Conservation (phyloP, 2,329 filamentous ascomycete genomes). For the Xylaria sp. region DNA sequence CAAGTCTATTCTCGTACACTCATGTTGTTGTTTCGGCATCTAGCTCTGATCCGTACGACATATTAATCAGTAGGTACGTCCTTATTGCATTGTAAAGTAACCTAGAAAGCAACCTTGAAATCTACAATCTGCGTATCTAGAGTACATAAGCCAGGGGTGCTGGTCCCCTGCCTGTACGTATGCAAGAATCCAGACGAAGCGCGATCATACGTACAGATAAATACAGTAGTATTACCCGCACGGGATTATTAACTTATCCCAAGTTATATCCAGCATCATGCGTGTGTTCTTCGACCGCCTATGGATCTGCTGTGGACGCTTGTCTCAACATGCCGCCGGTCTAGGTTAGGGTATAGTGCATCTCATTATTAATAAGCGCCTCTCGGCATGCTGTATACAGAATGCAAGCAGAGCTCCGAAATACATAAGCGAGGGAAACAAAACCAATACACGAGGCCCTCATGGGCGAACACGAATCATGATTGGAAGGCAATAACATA, state of each 20-base stretch:
- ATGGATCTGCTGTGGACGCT: slow-evolving; percentile 1
- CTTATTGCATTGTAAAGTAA: too few species aligned
- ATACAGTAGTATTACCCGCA: background rate
- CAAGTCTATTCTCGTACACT: background rate
- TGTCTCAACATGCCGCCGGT: slow-evolving; percentile 18
- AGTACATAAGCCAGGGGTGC: background rate
- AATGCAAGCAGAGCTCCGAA: slow-evolving; percentile 3
- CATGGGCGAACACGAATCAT: background rate
- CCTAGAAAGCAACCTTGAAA: too few species aligned
- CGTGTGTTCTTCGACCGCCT: slow-evolving; percentile 6
- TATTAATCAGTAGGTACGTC: too few species aligned
- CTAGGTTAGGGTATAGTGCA: slow-evolving; percentile 4
- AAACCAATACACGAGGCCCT: slow-evolving; percentile 1
- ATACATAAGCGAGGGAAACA: background rate
- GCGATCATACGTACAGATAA: background rate
- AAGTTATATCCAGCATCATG: background rate
- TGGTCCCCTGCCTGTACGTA: background rate
- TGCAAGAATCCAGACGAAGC: slow-evolving; percentile 4
- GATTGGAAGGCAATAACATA: slow-evolving; percentile 10
- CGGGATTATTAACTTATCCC: slow-evolving; percentile 21
- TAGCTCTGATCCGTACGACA: background rate
- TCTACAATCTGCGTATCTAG: too few species aligned
- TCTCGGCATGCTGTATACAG: background rate
- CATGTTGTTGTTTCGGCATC: too few species aligned
- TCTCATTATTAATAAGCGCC: background rate